phyloP scores from a whole-genome alignment of 768 basidiomycete genomes.

The Trichaptum fuscoviolaceum region DNA sequence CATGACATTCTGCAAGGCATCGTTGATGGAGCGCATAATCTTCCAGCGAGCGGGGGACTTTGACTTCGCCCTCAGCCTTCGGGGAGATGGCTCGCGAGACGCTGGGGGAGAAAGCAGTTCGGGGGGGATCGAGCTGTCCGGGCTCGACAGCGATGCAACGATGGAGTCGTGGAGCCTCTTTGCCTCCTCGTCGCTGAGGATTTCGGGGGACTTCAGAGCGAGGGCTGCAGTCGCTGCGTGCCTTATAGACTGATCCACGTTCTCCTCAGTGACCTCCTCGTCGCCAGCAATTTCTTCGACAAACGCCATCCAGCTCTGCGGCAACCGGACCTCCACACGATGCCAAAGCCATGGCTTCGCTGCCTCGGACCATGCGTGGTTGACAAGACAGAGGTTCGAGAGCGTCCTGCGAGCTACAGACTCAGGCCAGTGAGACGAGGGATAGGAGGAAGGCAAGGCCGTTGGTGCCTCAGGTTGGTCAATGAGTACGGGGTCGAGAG shows the following conservation, averaged over 20 bases:
- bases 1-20: conserved; percentile 70
- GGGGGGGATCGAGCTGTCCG: conserved; percentile 65
- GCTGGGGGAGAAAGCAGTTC: conserved; percentile 76
- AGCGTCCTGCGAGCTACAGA: conserved; percentile 59
- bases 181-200: conserved; percentile 30
- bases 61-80: conserved; percentile 69
- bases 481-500: conserved; percentile 65
- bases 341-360: conserved; percentile 90
- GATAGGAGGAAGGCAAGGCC: conserved; percentile 67
- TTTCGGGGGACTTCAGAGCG: conserved; percentile 36
- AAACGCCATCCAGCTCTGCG: conserved; percentile 78
- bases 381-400: conserved; percentile 68
- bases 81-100: conserved; percentile 80
- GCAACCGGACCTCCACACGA: conserved; percentile 76
- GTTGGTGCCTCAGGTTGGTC: conserved; percentile 44
- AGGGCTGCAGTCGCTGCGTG: conserved; percentile 61
- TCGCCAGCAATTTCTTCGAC: conserved; percentile 76
- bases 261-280: conserved; percentile 42
- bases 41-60: conserved; percentile 83
- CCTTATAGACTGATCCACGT: conserved; percentile 64
- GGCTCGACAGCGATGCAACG: conserved; percentile 49
- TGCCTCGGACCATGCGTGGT: conserved; percentile 71
- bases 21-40: conserved; percentile 70
- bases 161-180: conserved; percentile 56
- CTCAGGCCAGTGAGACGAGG: conserved; percentile 67